These are phyloP conservation scores for Alternaria hordeiaustralica DNA, from an alignment of 2,329 filamentous ascomycete genomes.

Conservation along the genomic window DNA sequence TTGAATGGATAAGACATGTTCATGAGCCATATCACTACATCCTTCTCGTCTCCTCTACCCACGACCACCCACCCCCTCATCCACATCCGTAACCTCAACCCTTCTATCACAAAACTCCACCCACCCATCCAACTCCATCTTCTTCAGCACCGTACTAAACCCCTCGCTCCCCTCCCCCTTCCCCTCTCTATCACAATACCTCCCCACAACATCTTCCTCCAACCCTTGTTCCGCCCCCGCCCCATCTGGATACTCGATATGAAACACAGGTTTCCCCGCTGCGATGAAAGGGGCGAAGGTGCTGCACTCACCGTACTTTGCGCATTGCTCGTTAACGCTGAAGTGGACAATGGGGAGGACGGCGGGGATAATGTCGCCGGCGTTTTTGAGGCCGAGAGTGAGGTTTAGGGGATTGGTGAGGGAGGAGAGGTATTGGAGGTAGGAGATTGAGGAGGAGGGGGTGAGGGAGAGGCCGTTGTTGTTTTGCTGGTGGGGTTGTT, in stretches of 20 bases:
- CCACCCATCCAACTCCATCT: slow-evolving; percentile 69
- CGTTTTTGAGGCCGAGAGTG: slow-evolving; percentile 73
- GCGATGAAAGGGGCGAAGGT: slow-evolving; percentile 65
- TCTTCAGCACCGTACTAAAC: slow-evolving; percentile 72
- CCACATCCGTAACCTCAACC: slow-evolving; percentile 31
- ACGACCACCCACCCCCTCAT: slow-evolving; percentile 13
- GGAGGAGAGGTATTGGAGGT: slow-evolving; percentile 65
- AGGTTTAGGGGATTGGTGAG: slow-evolving; percentile 63
- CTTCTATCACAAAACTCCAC: slow-evolving; percentile 60
- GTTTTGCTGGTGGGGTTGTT: slow-evolving; percentile 53
- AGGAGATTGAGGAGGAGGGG: slow-evolving; percentile 62
- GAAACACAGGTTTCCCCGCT: slow-evolving; percentile 71
- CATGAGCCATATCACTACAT: neutral
- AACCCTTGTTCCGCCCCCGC: slow-evolving; percentile 44
- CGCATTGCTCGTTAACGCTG: slow-evolving; percentile 74
- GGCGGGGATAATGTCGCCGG: slow-evolving; percentile 62
- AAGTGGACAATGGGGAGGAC: slow-evolving; percentile 65
- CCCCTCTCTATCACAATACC: slow-evolving; percentile 51
- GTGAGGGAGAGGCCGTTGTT: slow-evolving; percentile 68
- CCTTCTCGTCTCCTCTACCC: neutral
- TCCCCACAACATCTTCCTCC: slow-evolving; percentile 39
- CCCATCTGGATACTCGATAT: slow-evolving; percentile 72
- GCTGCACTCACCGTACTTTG: slow-evolving; percentile 65
- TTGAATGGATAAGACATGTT: neutral
- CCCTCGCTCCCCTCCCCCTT: slow-evolving; percentile 52